Conservation (phyloP, 306 rosid genomes). For the Cyamopsis tetragonoloba region DNA sequence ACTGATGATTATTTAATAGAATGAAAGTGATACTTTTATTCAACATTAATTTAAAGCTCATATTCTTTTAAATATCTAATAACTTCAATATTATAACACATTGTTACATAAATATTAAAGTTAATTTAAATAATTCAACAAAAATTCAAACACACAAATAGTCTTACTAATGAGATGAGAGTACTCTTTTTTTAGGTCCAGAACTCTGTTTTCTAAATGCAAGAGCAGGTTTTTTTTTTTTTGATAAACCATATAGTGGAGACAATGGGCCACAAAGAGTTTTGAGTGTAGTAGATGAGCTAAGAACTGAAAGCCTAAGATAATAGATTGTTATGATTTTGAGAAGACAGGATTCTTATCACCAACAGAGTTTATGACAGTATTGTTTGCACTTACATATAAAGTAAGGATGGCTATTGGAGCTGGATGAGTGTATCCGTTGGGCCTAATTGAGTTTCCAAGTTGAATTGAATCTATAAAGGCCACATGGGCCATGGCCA, state of each 20-base stretch:
- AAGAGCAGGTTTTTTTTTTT: constrained; percentile 14
- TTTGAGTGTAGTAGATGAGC: constrained; percentile 13
- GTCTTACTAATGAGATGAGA: too few species aligned
- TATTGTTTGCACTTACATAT: constrained; percentile 14
- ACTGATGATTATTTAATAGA: too few species aligned
- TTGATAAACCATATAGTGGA: constrained; percentile 24
- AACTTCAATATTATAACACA: too few species aligned
- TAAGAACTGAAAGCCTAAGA: constrained; percentile 7
- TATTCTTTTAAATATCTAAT: too few species aligned
- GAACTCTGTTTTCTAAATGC: constrained; percentile 1
- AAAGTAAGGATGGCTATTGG: not conserved
- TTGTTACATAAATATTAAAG: too few species aligned
- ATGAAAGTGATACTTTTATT: too few species aligned
- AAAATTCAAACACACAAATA: too few species aligned
- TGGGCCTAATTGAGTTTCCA: constrained; percentile 16
- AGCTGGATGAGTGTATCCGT: constrained; percentile 11
- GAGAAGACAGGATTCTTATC: constrained; percentile 27
- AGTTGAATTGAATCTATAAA: not conserved
- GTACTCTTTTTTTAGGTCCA: not conserved
- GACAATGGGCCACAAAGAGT: constrained; percentile 19
- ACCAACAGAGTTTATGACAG: constrained; percentile 12
- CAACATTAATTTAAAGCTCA: too few species aligned
- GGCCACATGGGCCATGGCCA: not conserved
- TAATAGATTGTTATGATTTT: constrained; percentile 17
- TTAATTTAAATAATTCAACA: too few species aligned